phyloP scores from a whole-genome alignment of 2,329 filamentous ascomycete genomes.

The Dichotomopilus funicola region DNA sequence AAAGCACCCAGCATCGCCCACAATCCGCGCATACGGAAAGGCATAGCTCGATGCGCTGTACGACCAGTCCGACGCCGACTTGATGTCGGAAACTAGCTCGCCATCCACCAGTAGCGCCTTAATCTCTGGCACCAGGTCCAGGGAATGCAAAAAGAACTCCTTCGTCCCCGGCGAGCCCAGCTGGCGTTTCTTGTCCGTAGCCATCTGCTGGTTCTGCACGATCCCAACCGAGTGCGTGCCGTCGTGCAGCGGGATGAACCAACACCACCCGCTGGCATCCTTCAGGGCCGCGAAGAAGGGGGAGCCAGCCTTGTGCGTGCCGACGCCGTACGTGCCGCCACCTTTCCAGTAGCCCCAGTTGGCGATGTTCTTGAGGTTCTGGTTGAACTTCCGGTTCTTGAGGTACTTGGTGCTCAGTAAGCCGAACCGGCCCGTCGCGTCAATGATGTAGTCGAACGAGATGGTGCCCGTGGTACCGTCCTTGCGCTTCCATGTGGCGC shows the following conservation, averaged over 20 bases:
- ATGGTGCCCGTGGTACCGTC: constrained; percentile 33
- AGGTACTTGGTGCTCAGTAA: constrained; percentile 42
- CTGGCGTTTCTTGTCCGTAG: constrained; percentile 4
- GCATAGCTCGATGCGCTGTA: constrained; percentile 40
- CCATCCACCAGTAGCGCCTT: constrained; percentile 17
- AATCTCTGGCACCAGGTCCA: constrained; percentile 31
- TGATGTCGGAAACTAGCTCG: constrained; percentile 30
- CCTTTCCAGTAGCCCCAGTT: constrained; percentile 43
- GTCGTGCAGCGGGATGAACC: constrained; percentile 45
- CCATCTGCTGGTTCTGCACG: constrained; percentile 32
- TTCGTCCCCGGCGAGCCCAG: constrained; percentile 7
- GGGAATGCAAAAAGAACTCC: constrained; percentile 31
- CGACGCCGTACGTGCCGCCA: constrained; percentile 28
- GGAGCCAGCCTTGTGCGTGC: constrained; percentile 30
- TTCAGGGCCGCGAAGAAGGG: constrained; percentile 41
- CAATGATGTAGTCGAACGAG: constrained; percentile 41
- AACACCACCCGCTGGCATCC: constrained; percentile 44
- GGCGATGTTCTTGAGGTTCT: constrained; percentile 43
- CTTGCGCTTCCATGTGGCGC: constrained; percentile 31
- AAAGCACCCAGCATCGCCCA: constrained; percentile 43
- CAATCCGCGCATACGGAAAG: constrained; percentile 33
- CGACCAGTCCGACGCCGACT: constrained; percentile 41
- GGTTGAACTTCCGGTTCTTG: constrained; percentile 42
- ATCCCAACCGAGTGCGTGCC: constrained; percentile 39
- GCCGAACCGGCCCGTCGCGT: constrained; percentile 41